A percentile compares a stretch with the other conserved stretches of the same genome.
These are phyloP conservation scores for Penicillium digitatum DNA, from an alignment of 2,329 filamentous ascomycete genomes.

Conservation along the genomic window DNA sequence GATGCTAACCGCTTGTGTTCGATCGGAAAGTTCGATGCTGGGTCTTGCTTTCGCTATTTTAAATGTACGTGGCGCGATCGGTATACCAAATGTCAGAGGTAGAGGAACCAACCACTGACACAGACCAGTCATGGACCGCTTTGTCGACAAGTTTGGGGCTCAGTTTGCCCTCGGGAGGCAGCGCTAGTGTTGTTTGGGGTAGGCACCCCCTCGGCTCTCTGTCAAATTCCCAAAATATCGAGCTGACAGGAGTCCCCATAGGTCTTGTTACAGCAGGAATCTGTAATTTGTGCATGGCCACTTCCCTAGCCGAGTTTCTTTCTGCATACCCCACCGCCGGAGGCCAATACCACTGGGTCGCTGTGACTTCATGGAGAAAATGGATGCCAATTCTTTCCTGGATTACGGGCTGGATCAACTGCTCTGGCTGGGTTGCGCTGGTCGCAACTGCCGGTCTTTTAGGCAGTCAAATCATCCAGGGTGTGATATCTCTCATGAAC, in stretches of 20 bases:
- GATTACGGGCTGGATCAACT: conserved; percentile 66
- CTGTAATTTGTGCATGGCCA: conserved; percentile 66
- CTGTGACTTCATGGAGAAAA: conserved; percentile 52
- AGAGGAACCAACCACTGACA: conserved; percentile 3
- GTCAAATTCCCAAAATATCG: background rate
- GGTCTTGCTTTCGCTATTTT: conserved; percentile 61
- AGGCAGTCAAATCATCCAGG: conserved; percentile 63
- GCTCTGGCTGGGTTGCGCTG: conserved; percentile 65
- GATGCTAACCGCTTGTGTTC: conserved; percentile 7
- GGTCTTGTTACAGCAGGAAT: conserved; percentile 56
- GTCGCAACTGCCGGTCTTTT: conserved; percentile 66
- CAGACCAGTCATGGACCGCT: conserved; percentile 55
- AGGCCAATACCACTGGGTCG: conserved; percentile 70
- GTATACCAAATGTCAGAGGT: background rate
- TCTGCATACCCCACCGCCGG: conserved; percentile 60
- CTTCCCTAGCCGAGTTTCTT: conserved; percentile 67
- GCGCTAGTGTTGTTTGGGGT: conserved; percentile 71
- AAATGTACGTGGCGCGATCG: conserved; percentile 40
- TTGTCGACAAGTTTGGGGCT: conserved; percentile 56
- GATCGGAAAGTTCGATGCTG: conserved; percentile 50
- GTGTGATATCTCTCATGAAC: conserved; percentile 60
- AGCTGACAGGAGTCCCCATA: conserved; percentile 10
- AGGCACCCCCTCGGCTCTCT: conserved; percentile 1
- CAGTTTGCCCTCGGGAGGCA: conserved; percentile 66
- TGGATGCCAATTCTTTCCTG: conserved; percentile 64